These are phyloP conservation scores for Citrus sp. DNA, from an alignment of 345 rosid genomes.

Conservation along the genomic window DNA sequence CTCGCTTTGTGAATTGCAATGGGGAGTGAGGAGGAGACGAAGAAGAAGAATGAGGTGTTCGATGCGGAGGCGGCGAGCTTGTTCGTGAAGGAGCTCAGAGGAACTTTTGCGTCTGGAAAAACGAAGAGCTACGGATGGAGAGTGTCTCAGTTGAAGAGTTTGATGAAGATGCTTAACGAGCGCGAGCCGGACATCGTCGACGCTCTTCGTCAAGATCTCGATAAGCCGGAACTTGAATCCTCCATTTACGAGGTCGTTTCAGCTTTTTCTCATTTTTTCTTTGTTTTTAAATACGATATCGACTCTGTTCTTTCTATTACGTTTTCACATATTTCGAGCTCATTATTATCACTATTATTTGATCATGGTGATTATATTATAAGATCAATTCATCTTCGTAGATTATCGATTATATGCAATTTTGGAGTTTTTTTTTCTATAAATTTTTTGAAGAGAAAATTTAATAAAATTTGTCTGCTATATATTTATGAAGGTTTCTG, in stretches of 20 bases:
- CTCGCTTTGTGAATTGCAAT: constrained; percentile 8
- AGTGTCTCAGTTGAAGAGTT: constrained; percentile 54
- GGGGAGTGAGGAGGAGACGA: constrained; percentile 15
- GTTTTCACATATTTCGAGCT: background rate
- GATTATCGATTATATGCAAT: background rate
- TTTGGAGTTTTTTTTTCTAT: background rate
- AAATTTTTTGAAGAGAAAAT: background rate
- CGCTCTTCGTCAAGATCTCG: constrained; percentile 73
- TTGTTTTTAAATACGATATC: background rate
- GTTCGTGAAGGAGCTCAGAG: constrained; percentile 51
- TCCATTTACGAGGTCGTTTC: constrained; percentile 59
- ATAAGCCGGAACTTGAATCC: constrained; percentile 78
- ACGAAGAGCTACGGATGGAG: constrained; percentile 81
- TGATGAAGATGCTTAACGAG: constrained; percentile 50
- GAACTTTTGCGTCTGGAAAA: constrained; percentile 46
- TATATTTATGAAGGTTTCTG: background rate
- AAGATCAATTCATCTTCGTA: background rate
- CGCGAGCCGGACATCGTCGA: constrained; percentile 63
- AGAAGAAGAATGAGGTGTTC: constrained; percentile 24
- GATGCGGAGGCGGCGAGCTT: constrained; percentile 46
- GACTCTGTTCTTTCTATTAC: background rate
- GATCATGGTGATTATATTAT: background rate
- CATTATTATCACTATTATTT: background rate
- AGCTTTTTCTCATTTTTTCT: background rate
- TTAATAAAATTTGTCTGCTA: background rate